Conservation (phyloP, 345 rosid species). For the Stellera chamaejasme region DNA sequence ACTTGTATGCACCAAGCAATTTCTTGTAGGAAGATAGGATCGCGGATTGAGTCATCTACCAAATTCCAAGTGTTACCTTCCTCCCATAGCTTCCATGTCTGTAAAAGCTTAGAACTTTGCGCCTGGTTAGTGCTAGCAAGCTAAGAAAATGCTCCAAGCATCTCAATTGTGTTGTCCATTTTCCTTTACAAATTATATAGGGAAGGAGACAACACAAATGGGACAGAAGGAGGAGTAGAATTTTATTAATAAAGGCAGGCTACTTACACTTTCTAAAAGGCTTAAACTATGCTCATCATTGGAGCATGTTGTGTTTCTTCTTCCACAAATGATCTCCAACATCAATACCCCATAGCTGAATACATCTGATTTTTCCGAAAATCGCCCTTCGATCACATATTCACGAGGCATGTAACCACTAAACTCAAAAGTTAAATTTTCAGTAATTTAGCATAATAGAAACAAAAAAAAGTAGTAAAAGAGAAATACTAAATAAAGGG, state of each 20-base stretch:
- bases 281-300: not conserved
- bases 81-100: conserved; percentile 46
- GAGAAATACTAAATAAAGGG: not conserved
- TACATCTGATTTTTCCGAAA: conserved; percentile 12
- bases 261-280: conserved; percentile 4
- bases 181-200: not conserved
- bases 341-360: conserved; percentile 13
- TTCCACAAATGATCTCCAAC: conserved; percentile 11
- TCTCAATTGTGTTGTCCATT: not conserved
- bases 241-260: not conserved
- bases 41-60: not conserved
- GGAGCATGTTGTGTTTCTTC: not conserved
- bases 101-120: not conserved
- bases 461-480: not conserved
- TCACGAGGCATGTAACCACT: conserved; percentile 8
- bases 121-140: not conserved
- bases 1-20: conserved; percentile 8
- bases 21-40: not conserved
- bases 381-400: conserved; percentile 2
- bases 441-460: not conserved
- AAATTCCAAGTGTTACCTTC: conserved; percentile 6
- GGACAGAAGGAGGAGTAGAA: not conserved
- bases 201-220: no score
- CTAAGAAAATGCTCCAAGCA: not conserved
- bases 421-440: not conserved